These are phyloP conservation scores for Cercospora nicotianae DNA, from an alignment of 2,329 filamentous ascomycete genomes.

Conservation along the genomic window DNA sequence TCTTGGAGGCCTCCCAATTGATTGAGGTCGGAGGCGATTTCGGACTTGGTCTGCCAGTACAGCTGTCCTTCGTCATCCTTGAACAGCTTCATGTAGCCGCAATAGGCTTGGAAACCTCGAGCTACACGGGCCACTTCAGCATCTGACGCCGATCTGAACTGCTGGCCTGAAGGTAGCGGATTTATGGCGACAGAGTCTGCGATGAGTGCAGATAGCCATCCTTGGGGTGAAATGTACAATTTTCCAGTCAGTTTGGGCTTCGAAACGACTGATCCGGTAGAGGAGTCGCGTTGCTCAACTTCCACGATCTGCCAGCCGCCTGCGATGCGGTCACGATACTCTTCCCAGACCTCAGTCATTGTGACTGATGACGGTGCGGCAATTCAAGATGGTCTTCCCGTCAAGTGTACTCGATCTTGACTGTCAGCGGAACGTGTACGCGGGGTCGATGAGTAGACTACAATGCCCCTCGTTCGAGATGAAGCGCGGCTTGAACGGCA, in stretches of 20 bases:
- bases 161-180: conserved; percentile 23
- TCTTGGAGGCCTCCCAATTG: conserved; percentile 30
- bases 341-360: conserved; percentile 26
- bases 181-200: conserved; percentile 22
- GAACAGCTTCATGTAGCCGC: conserved; percentile 31
- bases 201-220: conserved; percentile 31
- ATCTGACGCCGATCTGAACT: conserved; percentile 23
- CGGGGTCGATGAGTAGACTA: not conserved
- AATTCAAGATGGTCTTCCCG: not conserved
- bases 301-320: conserved; percentile 33
- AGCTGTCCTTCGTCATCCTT: conserved; percentile 25
- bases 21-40: conserved; percentile 27
- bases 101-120: conserved; percentile 29
- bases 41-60: conserved; percentile 32
- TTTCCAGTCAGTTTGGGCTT: conserved; percentile 27
- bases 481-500: not conserved
- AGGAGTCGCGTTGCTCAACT: conserved; percentile 26
- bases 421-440: not conserved
- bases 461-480: not conserved
- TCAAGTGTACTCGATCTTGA: not conserved
- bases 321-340: conserved; percentile 25
- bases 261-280: not conserved
- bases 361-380: not conserved
- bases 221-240: conserved; percentile 26
- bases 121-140: conserved; percentile 31